Evolutionary conservation across 2,329 filamentous ascomycete species (phyloP).

Genomic region (Penicillium sp.): DNA sequence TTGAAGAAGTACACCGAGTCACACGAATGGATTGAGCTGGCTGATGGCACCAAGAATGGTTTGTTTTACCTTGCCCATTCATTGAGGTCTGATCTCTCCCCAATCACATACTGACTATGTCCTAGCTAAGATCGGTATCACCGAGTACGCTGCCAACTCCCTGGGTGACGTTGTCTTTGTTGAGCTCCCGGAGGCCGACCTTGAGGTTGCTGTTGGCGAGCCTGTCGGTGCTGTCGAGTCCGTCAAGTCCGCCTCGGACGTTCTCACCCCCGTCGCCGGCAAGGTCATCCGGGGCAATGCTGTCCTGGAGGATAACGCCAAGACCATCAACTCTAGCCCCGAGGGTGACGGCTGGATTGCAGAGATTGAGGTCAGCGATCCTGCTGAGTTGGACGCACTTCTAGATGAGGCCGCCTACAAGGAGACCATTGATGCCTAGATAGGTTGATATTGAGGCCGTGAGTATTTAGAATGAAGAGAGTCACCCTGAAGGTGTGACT

Average conservation of each 20-base stretch:
- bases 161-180: constrained; percentile 97
- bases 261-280: constrained; percentile 80
- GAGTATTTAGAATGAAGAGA: neutral
- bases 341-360: constrained; percentile 92
- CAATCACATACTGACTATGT: constrained; percentile 2
- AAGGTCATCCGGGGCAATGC: constrained; percentile 69
- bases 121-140: constrained; percentile 70
- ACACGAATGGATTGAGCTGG: constrained; percentile 96
- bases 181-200: constrained; percentile 71
- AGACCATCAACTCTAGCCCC: constrained; percentile 80
- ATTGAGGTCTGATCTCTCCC: neutral
- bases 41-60: constrained; percentile 73
- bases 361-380: constrained; percentile 70
- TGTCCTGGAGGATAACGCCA: constrained; percentile 74
- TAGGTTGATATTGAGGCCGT: constrained; percentile 10
- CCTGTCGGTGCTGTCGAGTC: constrained; percentile 92
- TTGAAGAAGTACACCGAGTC: constrained; percentile 87
- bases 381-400: constrained; percentile 64
- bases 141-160: constrained; percentile 80
- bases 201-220: constrained; percentile 68
- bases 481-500: too few species aligned
- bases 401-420: constrained; percentile 76
- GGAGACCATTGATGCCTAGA: constrained; percentile 56
- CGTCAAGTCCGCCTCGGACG: constrained; percentile 97
- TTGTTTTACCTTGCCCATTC: constrained; percentile 6